phyloP scores from a whole-genome alignment of 176 grass and related monocot species.

The Ensete glaucum region DNA sequence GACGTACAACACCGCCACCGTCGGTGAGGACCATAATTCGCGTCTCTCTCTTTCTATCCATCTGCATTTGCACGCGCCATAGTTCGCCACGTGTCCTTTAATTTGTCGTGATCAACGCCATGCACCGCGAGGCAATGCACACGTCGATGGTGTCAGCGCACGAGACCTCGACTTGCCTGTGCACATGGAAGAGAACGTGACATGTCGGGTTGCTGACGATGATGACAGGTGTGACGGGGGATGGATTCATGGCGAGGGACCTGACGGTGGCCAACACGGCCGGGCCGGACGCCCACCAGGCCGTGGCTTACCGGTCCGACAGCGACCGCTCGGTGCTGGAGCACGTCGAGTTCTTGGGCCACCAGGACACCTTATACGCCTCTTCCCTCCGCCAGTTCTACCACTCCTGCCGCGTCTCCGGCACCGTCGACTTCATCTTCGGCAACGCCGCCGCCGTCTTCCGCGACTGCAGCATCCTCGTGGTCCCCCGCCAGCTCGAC shows the following conservation, averaged over 20 bases:
- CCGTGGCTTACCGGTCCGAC: slow-evolving; percentile 75
- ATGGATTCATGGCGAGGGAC: slow-evolving; percentile 88
- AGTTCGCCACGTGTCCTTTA: too few species aligned
- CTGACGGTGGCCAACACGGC: slow-evolving; percentile 88
- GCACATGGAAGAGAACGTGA: too few species aligned
- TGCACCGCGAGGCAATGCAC: too few species aligned
- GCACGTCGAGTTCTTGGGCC: slow-evolving; percentile 58
- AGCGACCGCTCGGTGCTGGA: slow-evolving; percentile 77
- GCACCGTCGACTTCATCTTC: slow-evolving; percentile 97
- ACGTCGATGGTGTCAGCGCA: too few species aligned
- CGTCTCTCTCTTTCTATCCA: background rate
- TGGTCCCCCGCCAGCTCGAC: slow-evolving; percentile 58
- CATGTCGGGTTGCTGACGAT: background rate
- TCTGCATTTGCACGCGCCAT: too few species aligned
- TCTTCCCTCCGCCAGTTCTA: slow-evolving; percentile 79
- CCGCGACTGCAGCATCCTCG: slow-evolving; percentile 31
- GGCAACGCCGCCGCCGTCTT: slow-evolving; percentile 82
- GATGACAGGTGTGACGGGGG: slow-evolving; percentile 42
- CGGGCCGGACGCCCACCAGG: slow-evolving; percentile 86
- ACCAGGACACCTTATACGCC: slow-evolving; percentile 95
- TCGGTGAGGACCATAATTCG: slow-evolving; percentile 38
- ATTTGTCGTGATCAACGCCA: too few species aligned
- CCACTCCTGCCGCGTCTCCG: slow-evolving; percentile 70
- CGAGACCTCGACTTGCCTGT: too few species aligned
- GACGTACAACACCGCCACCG: slow-evolving; percentile 81